Conservation (phyloP, 2,329 filamentous ascomycete species). For the Phialophora chinensis region DNA sequence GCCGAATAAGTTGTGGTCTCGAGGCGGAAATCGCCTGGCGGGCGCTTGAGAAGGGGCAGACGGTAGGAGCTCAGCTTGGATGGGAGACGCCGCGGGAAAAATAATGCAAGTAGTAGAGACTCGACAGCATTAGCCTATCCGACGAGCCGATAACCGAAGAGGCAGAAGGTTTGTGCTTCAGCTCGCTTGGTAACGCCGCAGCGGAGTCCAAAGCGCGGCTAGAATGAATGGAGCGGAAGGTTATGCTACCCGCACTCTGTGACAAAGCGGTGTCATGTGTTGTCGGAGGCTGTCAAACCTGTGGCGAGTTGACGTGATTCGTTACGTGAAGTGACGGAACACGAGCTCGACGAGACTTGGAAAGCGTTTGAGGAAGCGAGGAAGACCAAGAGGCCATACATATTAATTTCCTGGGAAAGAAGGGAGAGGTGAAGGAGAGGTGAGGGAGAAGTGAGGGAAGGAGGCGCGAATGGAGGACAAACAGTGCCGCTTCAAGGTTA, state of each 20-base stretch:
- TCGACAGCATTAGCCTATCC: conserved; percentile 11
- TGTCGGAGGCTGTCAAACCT: conserved; percentile 10
- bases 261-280: conserved; percentile 9
- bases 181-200: conserved; percentile 30
- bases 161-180: conserved; percentile 23
- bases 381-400: background rate
- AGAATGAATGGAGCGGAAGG: conserved; percentile 3
- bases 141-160: conserved; percentile 30
- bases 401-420: background rate
- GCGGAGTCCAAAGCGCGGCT: conserved; percentile 22
- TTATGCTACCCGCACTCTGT: conserved; percentile 16
- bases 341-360: background rate
- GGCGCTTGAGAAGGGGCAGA: background rate
- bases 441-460: background rate
- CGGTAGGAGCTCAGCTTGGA: conserved; percentile 20
- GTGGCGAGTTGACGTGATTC: conserved; percentile 15
- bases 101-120: background rate
- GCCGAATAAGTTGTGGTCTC: conserved; percentile 1
- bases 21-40: conserved; percentile 2
- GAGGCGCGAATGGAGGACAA: background rate
- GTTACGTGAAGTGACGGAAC: conserved; percentile 15
- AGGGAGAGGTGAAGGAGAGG: background rate
- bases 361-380: conserved; percentile 10
- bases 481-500: conserved; percentile 8
- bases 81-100: conserved; percentile 13